These are phyloP conservation scores for Clonostachys rhizophaga DNA, from an alignment of 2,329 filamentous ascomycete genomes.

Conservation along the genomic window DNA sequence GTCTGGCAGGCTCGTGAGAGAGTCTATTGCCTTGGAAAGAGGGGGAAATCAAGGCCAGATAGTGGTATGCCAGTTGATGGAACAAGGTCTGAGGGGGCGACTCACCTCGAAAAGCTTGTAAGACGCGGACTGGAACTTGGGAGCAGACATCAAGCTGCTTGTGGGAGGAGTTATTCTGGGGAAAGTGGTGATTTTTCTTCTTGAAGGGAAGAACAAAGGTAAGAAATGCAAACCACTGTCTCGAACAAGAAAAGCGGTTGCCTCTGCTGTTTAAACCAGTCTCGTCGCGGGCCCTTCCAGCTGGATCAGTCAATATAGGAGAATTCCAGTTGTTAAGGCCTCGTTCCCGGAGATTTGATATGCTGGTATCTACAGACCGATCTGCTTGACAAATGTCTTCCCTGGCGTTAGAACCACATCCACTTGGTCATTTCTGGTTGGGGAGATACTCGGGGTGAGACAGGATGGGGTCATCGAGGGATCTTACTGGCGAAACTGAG, in stretches of 20 bases:
- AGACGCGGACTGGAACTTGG: conserved; percentile 48
- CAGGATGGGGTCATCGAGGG: too few species aligned
- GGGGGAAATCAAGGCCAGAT: conserved; percentile 6
- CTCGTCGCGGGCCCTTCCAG: conserved; percentile 16
- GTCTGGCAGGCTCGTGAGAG: not conserved
- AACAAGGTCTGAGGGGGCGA: conserved; percentile 27
- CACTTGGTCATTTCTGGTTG: not conserved
- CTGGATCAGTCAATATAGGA: conserved; percentile 21
- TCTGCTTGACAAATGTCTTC: not conserved
- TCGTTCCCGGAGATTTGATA: conserved; percentile 33
- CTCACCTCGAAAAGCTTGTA: conserved; percentile 59
- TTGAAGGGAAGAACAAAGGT: conserved; percentile 15
- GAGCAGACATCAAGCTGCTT: conserved; percentile 52
- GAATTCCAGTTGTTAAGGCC: conserved; percentile 17
- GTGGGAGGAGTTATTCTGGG: conserved; percentile 20
- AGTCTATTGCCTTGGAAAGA: not conserved
- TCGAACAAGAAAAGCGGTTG: conserved; percentile 23
- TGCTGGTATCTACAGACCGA: conserved; percentile 6
- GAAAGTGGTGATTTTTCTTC: conserved; percentile 20
- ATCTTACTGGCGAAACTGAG: not conserved
- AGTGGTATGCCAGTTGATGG: conserved; percentile 7
- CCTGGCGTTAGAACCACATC: not conserved
- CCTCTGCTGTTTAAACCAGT: conserved; percentile 22
- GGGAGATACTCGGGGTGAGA: not conserved
- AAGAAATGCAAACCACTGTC: conserved; percentile 30